Conservation (phyloP, 768 basidiomycete species). For the Tephrocybe sp. region DNA sequence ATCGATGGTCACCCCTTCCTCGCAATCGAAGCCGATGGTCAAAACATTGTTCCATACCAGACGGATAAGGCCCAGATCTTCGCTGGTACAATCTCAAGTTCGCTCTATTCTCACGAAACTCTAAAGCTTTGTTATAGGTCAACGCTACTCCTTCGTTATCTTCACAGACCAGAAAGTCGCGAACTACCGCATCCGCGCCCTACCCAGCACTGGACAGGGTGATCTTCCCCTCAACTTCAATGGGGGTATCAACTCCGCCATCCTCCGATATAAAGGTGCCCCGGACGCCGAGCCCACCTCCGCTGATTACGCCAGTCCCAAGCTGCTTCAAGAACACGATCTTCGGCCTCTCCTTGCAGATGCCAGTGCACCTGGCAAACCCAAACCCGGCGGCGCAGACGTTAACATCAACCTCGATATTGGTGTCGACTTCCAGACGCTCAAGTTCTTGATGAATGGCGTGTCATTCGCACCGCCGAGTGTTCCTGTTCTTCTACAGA, state of each 20-base stretch:
- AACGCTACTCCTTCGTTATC: constrained; percentile 43
- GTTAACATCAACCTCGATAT: constrained; percentile 16
- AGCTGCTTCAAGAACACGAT: constrained; percentile 9
- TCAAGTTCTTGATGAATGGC: constrained; percentile 32
- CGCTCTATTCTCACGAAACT: constrained; percentile 8
- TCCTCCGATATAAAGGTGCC: constrained; percentile 15
- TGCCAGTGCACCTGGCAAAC: constrained; percentile 10
- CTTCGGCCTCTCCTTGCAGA: constrained; percentile 11
- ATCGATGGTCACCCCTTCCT: constrained; percentile 14
- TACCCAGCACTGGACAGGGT: constrained; percentile 14
- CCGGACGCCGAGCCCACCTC: constrained; percentile 10
- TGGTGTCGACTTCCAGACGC: constrained; percentile 9
- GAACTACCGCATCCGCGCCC: constrained; percentile 33
- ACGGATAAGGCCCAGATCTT: constrained; percentile 31
- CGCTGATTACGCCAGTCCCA: neutral
- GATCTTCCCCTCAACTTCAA: constrained; percentile 7
- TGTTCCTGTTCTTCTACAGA: constrained; percentile 45
- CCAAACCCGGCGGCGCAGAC: constrained; percentile 13
- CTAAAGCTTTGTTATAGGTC: constrained; percentile 21
- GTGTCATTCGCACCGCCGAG: constrained; percentile 29
- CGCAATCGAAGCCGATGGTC: constrained; percentile 37
- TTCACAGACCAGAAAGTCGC: constrained; percentile 26
- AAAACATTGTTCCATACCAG: constrained; percentile 23
- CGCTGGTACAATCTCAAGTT: constrained; percentile 16
- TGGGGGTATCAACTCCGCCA: constrained; percentile 16